Evolutionary conservation across 495 filamentous ascomycete genomes (phyloP).

Genomic region (Penicillium paradoxum): DNA sequence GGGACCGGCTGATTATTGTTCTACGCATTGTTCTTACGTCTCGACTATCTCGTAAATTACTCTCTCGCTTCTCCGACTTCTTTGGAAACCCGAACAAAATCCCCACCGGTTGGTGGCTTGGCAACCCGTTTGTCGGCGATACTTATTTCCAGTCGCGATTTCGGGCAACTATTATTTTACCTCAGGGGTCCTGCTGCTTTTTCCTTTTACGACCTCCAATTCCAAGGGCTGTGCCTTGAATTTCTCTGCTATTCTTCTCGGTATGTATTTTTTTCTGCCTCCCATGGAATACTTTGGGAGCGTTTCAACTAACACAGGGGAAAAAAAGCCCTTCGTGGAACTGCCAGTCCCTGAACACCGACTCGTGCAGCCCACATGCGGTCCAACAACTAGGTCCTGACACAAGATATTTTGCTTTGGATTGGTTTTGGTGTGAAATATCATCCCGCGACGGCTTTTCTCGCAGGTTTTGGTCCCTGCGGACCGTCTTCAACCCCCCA

Average conservation of each 20-base stretch:
- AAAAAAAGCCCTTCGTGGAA: conserved; percentile 3
- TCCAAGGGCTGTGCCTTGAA: conserved; percentile 7
- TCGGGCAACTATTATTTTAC: conserved; percentile 28
- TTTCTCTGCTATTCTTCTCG: background rate
- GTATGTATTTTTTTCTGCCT: background rate
- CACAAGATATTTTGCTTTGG: background rate
- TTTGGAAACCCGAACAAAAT: background rate
- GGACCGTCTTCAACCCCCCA: conserved; percentile 28
- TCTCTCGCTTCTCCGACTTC: background rate
- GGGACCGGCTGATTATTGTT: background rate
- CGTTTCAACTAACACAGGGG: background rate
- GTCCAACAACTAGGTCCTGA: conserved; percentile 17
- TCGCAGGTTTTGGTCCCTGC: conserved; percentile 29
- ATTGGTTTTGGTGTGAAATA: conserved; percentile 15
- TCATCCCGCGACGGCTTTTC: conserved; percentile 18
- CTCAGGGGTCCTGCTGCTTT: conserved; percentile 25
- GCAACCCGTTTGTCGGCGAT: conserved; percentile 25
- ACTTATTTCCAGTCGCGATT: conserved; percentile 30
- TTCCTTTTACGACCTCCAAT: conserved; percentile 12
- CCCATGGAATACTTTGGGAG: background rate
- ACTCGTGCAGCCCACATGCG: conserved; percentile 22
- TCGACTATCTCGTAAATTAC: background rate
- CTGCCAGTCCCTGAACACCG: conserved; percentile 14
- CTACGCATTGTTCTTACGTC: too few species aligned
- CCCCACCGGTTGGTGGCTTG: conserved; percentile 21